Evolutionary conservation across 805 yeast genomes (phyloP), one percentile per base, ranked within the genome.

Genomic region (Torulaspora microellipsoides): DNA sequence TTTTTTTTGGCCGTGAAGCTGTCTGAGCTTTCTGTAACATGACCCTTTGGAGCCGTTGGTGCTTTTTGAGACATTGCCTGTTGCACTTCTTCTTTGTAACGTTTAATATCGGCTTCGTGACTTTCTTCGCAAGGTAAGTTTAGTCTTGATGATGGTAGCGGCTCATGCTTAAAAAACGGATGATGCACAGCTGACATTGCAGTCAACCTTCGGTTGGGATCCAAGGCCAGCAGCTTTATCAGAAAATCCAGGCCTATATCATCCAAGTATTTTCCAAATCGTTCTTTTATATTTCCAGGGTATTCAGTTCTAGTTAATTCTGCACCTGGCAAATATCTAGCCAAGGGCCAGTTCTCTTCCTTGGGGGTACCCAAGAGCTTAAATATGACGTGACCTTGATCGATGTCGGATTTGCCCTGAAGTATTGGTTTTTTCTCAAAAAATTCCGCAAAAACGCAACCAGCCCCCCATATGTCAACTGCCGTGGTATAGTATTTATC

Each of bases 391-490:
- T 81, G 82, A 0, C 93, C 86, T 67, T 93, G 99, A 61, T 91
- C 95, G 9, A 83, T 63, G 61, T 93, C 99, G 1, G 93, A 76
- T 34, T 76, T 70, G 0, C 99, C 99, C 33, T 82, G 89, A 37
- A 93, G 63, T 12, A 93, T 83, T 0, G 99, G 99, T 52, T 76
- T 79, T 48, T 79, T 76, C 27, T 78, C 80, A 66, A 85, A 91
- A 58, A 90, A 73, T 65, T 93, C 99, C 0, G 88, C 99, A 59
- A 93, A 82, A 0, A 93, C 91, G 67, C 99, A 93, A 1, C 98
- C 98, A 15, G 87, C 77, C 0, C 98, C 97, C 99, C 99, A 93
- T 67, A 93, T 76, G 65, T 93, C 99, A 10, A 91, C 91, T 0
- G 98, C 95, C 0, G 97, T 85, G 2, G 97, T 89, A 62, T 91